Conservation (phyloP, 208 protist species). For the Balamuthia mandrillaris region DNA sequence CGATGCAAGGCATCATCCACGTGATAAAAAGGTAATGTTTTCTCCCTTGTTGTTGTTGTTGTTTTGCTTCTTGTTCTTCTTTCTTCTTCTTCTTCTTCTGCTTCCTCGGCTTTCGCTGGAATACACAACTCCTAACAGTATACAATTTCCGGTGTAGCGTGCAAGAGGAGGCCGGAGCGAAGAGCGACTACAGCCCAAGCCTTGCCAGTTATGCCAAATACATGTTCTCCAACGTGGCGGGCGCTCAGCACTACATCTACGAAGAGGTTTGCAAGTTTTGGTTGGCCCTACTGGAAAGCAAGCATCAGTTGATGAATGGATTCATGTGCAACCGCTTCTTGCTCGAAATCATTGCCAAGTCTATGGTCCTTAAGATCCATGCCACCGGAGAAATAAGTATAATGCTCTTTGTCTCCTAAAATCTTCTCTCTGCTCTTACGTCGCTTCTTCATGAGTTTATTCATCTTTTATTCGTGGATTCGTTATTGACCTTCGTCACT, state of each 20-base stretch:
- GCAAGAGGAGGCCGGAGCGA: background rate
- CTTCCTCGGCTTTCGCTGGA: too few relatives aligned
- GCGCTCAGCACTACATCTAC: background rate
- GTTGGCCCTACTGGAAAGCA: background rate
- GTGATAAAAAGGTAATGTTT: background rate
- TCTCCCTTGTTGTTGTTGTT: too few relatives aligned
- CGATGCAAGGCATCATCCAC: background rate
- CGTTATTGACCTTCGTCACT: too few relatives aligned
- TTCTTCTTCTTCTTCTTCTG: too few relatives aligned
- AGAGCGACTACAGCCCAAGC: background rate
- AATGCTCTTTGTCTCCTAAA: background rate
- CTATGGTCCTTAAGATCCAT: background rate
- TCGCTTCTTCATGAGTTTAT: too few relatives aligned
- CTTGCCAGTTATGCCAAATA: background rate
- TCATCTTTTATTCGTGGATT: too few relatives aligned
- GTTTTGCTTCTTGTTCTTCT: too few relatives aligned
- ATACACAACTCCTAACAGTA: too few relatives aligned
- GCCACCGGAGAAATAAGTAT: background rate
- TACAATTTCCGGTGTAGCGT: too few relatives aligned
- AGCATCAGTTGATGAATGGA: background rate
- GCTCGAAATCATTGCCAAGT: background rate
- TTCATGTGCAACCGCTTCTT: background rate
- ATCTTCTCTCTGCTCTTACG: too few relatives aligned
- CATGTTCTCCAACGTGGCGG: conserved; percentile 4
- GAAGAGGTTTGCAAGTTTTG: background rate